These are phyloP conservation scores for Wickerhamiella lipophila DNA, from an alignment of 805 yeast species.

Conservation along the genomic window DNA sequence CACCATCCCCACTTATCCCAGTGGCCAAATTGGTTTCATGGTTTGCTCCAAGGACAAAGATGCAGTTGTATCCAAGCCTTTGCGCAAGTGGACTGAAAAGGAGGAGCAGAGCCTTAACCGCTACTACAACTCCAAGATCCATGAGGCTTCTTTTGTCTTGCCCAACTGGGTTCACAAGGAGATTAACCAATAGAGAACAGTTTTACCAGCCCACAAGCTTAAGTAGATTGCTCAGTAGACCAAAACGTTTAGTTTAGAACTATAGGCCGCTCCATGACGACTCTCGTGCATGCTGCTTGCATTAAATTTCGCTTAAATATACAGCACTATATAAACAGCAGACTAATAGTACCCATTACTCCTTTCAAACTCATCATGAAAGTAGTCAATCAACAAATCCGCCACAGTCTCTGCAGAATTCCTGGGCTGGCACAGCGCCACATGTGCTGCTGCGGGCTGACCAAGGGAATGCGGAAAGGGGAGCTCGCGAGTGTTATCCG, in stretches of 20 bases:
- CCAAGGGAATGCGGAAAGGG: neutral
- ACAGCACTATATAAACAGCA: no score
- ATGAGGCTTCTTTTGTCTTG: slow-evolving; percentile 57
- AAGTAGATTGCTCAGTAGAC: no score
- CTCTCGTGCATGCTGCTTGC: neutral
- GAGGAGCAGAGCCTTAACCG: slow-evolving; percentile 40
- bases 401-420: neutral
- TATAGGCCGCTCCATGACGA: no score
- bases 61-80: slow-evolving; percentile 39
- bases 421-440: no score
- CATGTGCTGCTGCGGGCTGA: neutral
- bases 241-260: no score
- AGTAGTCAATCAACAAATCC: neutral
- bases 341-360: neutral
- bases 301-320: neutral
- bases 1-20: slow-evolving; percentile 77
- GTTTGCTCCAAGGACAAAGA: slow-evolving; percentile 49
- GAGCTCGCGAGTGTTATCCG: neutral
- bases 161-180: slow-evolving; percentile 59
- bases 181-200: slow-evolving; percentile 15
- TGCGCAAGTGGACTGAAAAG: slow-evolving; percentile 34
- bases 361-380: neutral
- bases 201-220: neutral
- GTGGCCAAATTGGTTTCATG: slow-evolving; percentile 75
- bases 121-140: slow-evolving; percentile 58